A percentile compares a stretch with the other conserved stretches of the same genome.
Conservation (phyloP, 164 flowering plant species). For the Umbilicus rupestris region DNA sequence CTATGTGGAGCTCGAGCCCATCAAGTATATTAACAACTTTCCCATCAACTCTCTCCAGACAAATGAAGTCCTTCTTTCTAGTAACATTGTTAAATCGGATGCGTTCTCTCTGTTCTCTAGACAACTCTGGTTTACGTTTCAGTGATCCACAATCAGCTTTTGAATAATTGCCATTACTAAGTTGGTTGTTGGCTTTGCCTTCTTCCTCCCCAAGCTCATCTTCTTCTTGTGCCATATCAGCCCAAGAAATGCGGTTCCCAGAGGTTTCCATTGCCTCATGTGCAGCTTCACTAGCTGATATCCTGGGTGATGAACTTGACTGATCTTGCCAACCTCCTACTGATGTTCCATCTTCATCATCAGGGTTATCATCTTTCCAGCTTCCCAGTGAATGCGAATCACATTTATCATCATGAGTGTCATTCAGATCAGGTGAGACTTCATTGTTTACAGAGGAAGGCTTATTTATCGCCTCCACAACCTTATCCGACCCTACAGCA, state of each 20-base stretch:
- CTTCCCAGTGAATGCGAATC: slow-evolving; percentile 25
- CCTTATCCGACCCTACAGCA: slow-evolving; percentile 15
- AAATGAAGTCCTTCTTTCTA: slow-evolving; percentile 67
- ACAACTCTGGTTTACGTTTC: slow-evolving; percentile 31
- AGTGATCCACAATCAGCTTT: slow-evolving; percentile 13
- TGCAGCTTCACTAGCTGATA: slow-evolving; percentile 12
- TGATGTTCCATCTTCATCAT: slow-evolving; percentile 22
- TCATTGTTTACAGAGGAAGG: slow-evolving; percentile 6
- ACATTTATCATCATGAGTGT: slow-evolving; percentile 20
- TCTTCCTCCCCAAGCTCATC: slow-evolving; percentile 52
- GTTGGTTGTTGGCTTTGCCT: slow-evolving; percentile 13
- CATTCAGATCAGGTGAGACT: slow-evolving; percentile 11
- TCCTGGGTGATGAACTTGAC: slow-evolving; percentile 19
- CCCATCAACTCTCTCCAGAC: slow-evolving; percentile 65
- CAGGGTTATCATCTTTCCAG: slow-evolving; percentile 26
- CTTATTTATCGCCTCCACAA: slow-evolving; percentile 9
- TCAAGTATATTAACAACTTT: slow-evolving; percentile 58
- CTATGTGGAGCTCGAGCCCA: slow-evolving; percentile 78
- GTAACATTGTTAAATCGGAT: slow-evolving; percentile 55
- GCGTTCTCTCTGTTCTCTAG: slow-evolving; percentile 68
- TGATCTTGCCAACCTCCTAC: slow-evolving; percentile 51
- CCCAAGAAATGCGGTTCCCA: slow-evolving; percentile 65
- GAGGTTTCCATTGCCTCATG: slow-evolving; percentile 15
- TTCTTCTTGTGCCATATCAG: slow-evolving; percentile 90
- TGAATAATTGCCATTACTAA: slow-evolving; percentile 10